These are phyloP conservation scores for Mimosa pudica DNA, from an alignment of 306 rosid species.

Conservation along the genomic window DNA sequence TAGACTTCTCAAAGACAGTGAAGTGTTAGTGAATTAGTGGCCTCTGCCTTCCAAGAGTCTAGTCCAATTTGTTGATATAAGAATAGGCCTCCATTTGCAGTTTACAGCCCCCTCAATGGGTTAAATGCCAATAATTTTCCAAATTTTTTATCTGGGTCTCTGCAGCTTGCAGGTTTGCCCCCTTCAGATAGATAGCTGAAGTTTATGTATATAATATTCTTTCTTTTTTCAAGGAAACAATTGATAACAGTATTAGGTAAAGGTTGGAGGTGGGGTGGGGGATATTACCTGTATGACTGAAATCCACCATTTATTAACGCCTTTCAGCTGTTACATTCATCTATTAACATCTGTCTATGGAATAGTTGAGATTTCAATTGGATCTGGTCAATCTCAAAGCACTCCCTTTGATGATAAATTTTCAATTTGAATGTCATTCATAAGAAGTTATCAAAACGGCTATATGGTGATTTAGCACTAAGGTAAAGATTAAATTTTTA, in stretches of 20 bases:
- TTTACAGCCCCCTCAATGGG: constrained; percentile 41
- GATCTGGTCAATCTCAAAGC: neutral
- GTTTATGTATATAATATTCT: constrained; percentile 50
- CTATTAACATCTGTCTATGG: neutral
- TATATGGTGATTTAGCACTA: neutral
- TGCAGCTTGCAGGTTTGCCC: constrained; percentile 47
- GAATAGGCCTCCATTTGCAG: constrained; percentile 51
- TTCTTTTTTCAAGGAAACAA: neutral
- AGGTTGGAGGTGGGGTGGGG: neutral
- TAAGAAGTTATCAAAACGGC: neutral
- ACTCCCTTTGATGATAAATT: neutral
- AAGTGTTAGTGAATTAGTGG: constrained; percentile 39
- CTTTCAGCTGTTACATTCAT: neutral
- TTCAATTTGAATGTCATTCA: too few species aligned
- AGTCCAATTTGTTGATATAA: constrained; percentile 58
- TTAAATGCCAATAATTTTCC: constrained; percentile 37
- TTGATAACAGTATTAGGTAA: neutral
- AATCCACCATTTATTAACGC: neutral
- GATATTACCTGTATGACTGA: neutral
- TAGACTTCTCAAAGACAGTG: constrained; percentile 43
- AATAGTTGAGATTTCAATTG: neutral
- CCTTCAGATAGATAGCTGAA: constrained; percentile 33
- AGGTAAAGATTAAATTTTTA: too few species aligned
- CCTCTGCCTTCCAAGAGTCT: constrained; percentile 40
- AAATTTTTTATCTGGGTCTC: constrained; percentile 32